A percentile compares a stretch with the other conserved stretches of the same genome.
phyloP scores from a whole-genome alignment of 176 grass and related monocot species.

The Olyra latifolia region DNA sequence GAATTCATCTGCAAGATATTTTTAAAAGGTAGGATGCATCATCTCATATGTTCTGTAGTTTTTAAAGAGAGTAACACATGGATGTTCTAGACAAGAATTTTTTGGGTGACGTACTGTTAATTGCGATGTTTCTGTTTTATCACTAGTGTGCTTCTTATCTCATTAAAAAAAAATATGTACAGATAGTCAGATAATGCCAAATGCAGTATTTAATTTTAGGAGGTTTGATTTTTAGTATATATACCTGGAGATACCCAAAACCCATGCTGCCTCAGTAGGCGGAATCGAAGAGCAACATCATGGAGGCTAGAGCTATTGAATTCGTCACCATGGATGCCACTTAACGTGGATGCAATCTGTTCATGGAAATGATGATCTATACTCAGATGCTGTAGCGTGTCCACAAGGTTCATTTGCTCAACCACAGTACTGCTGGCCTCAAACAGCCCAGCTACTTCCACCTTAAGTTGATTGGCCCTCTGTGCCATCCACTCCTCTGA shows the following conservation, averaged over 20 bases:
- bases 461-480: slow-evolving; percentile 14
- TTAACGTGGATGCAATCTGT: slow-evolving; percentile 8
- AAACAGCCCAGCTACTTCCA: slow-evolving; percentile 21
- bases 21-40: too few relatives aligned
- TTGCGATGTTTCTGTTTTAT: not conserved
- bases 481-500: slow-evolving; percentile 24
- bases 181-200: not conserved
- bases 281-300: slow-evolving; percentile 37
- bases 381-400: slow-evolving; percentile 32
- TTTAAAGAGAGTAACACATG: not conserved
- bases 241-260: slow-evolving; percentile 44
- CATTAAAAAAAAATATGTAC: too few relatives aligned
- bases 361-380: slow-evolving; percentile 35
- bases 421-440: not conserved
- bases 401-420: slow-evolving; percentile 30
- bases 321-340: not conserved
- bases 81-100: not conserved
- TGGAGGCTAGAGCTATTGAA: slow-evolving; percentile 28
- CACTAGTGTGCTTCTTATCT: not conserved
- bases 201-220: not conserved
- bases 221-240: not conserved
- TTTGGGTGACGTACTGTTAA: not conserved
- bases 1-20: slow-evolving; percentile 27
- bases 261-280: slow-evolving; percentile 34
- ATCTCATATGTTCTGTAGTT: not conserved